Evolutionary conservation across 2,329 filamentous ascomycete species (phyloP).

Genomic region (Blastomyces parvus): DNA sequence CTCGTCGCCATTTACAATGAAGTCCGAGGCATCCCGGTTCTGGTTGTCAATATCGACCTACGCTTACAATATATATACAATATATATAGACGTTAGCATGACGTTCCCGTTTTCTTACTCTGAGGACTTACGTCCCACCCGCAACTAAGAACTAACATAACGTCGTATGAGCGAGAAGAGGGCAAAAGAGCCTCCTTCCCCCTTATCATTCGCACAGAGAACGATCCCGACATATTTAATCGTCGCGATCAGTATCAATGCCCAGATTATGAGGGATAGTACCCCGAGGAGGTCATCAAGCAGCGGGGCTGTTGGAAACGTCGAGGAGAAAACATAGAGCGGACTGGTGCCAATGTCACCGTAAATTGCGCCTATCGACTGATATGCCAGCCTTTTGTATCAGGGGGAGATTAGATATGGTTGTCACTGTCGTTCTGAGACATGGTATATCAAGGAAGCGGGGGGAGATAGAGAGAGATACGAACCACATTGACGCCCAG

Average conservation of each 20-base stretch:
- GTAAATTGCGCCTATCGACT: constrained; percentile 49
- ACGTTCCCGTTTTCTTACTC: neutral
- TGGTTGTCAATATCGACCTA: constrained; percentile 45
- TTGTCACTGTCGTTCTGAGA: neutral
- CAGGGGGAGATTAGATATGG: neutral
- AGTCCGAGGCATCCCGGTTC: constrained; percentile 37
- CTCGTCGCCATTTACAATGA: constrained; percentile 40
- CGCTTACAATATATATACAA: neutral
- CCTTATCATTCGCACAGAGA: constrained; percentile 47
- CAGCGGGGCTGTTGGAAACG: constrained; percentile 39
- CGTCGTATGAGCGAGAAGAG: constrained; percentile 45
- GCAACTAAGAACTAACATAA: constrained; percentile 32
- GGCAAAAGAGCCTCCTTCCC: constrained; percentile 49
- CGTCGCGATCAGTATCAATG: constrained; percentile 47
- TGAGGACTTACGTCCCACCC: neutral
- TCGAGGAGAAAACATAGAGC: constrained; percentile 49
- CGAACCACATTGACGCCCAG: constrained; percentile 16
- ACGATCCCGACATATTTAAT: constrained; percentile 49
- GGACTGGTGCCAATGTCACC: constrained; percentile 52
- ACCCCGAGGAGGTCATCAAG: constrained; percentile 44
- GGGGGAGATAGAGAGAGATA: neutral
- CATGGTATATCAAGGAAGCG: neutral
- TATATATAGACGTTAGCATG: constrained; percentile 6
- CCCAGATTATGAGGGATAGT: constrained; percentile 48
- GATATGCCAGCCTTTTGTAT: constrained; percentile 40